Percentiles rank a stretch among this genome's conserved stretches.
Evolutionary conservation across 2,329 filamentous ascomycete genomes (phyloP).

Genomic region (Macroventuria anomochaeta): DNA sequence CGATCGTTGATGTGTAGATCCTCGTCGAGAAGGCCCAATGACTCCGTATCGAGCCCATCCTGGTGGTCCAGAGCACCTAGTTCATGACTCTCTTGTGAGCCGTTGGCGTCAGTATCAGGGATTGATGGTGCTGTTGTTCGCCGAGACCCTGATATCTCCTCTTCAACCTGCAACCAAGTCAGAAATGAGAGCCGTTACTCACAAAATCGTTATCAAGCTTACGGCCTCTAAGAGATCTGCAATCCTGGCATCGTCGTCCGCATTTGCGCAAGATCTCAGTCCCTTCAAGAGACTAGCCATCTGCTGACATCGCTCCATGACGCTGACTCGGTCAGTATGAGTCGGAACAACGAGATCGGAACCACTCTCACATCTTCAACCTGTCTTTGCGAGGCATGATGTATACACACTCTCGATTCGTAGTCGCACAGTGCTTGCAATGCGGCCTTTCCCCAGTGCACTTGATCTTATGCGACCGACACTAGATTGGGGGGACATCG

Average conservation of each 20-base stretch:
- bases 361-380: slow-evolving; percentile 42
- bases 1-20: slow-evolving; percentile 34
- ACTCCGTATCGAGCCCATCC: slow-evolving; percentile 26
- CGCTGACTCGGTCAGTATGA: slow-evolving; percentile 29
- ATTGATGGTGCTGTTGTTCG: slow-evolving; percentile 22
- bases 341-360: no score
- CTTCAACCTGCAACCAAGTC: slow-evolving; percentile 31
- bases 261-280: slow-evolving; percentile 24
- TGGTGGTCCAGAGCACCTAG: slow-evolving; percentile 11
- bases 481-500: slow-evolving; percentile 28
- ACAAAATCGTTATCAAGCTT: not conserved
- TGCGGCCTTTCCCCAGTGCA: slow-evolving; percentile 48
- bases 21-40: slow-evolving; percentile 37
- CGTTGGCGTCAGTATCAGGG: slow-evolving; percentile 28
- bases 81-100: slow-evolving; percentile 19
- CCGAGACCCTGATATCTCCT: slow-evolving; percentile 32
- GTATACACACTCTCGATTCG: slow-evolving; percentile 47
- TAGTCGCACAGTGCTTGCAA: slow-evolving; percentile 48
- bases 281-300: slow-evolving; percentile 34
- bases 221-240: slow-evolving; percentile 33
- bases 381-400: slow-evolving; percentile 48
- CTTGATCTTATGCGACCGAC: slow-evolving; percentile 51
- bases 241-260: slow-evolving; percentile 33
- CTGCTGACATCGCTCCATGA: slow-evolving; percentile 39
- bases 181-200: not conserved